These are phyloP conservation scores for Camellia granthamiana DNA, from an alignment of 148 eudicot species.

Conservation along the genomic window DNA sequence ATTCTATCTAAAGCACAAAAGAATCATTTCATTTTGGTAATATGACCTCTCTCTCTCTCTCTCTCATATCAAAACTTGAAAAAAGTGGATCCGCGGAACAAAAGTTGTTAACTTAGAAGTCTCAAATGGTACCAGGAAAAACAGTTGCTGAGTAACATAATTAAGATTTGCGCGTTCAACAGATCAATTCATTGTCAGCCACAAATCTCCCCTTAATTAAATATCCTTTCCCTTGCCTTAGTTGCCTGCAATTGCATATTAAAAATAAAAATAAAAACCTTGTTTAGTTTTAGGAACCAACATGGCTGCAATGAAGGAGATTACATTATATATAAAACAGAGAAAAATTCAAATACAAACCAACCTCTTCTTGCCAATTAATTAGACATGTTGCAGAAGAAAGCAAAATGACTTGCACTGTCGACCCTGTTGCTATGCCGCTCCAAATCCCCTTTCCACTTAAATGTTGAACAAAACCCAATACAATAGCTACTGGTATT, in stretches of 20 bases:
- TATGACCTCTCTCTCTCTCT: too few relatives aligned
- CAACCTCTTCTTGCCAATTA: constrained; percentile 40
- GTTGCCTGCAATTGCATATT: constrained; percentile 16
- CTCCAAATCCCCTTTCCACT: constrained; percentile 44
- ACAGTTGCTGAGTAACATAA: background rate
- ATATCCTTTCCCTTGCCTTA: constrained; percentile 20
- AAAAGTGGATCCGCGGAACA: too few relatives aligned
- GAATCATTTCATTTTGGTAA: too few relatives aligned
- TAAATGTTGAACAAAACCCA: constrained; percentile 26
- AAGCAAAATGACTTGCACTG: constrained; percentile 23
- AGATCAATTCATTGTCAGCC: background rate
- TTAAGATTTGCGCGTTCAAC: background rate
- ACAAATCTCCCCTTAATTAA: constrained; percentile 4
- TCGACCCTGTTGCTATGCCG: constrained; percentile 26
- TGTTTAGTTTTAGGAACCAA: too few relatives aligned
- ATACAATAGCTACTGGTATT: constrained; percentile 27
- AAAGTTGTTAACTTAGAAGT: too few relatives aligned
- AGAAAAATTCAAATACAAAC: background rate
- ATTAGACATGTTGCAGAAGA: constrained; percentile 11
- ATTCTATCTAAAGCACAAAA: too few relatives aligned
- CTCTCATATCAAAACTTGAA: too few relatives aligned
- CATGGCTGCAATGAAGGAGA: too few relatives aligned
- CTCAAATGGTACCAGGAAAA: too few relatives aligned
- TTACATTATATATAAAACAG: background rate
- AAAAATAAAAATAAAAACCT: background rate